A percentile compares a stretch with the other conserved stretches of the same genome.
Conservation (phyloP, 2,329 filamentous ascomycete species). For the Stemphylium lycopersici region DNA sequence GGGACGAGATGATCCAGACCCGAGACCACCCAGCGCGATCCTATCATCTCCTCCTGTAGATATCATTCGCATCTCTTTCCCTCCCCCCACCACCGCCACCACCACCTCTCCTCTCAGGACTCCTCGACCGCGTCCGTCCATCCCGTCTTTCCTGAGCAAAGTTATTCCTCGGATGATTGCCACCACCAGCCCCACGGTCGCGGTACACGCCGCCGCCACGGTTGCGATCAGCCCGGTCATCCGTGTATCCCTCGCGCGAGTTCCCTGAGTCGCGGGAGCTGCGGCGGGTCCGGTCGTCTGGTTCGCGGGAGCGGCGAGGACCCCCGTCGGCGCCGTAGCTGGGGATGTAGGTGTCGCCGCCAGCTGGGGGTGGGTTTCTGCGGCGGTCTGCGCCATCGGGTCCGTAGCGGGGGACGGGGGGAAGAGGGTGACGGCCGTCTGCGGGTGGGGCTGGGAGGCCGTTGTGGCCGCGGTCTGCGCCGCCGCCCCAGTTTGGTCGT, state of each 20-base stretch:
- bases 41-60: slow-evolving; percentile 32
- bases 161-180: slow-evolving; percentile 15
- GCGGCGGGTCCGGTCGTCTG: slow-evolving; percentile 42
- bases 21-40: background rate
- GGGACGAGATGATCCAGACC: background rate
- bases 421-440: slow-evolving; percentile 45
- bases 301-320: slow-evolving; percentile 42
- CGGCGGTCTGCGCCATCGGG: slow-evolving; percentile 30
- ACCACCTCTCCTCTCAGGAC: slow-evolving; percentile 42
- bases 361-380: slow-evolving; percentile 29
- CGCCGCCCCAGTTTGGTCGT: slow-evolving; percentile 43
- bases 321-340: slow-evolving; percentile 43
- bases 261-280: slow-evolving; percentile 45
- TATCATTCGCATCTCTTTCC: slow-evolving; percentile 34
- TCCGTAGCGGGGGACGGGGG: slow-evolving; percentile 43
- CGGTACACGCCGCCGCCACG: slow-evolving; percentile 26
- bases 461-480: slow-evolving; percentile 27
- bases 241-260: slow-evolving; percentile 39
- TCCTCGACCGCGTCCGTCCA: slow-evolving; percentile 42
- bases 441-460: slow-evolving; percentile 46
- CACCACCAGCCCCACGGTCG: slow-evolving; percentile 31
- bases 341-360: slow-evolving; percentile 55
- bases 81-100: slow-evolving; percentile 13
- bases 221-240: slow-evolving; percentile 38
- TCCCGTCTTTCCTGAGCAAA: slow-evolving; percentile 39